Conservation (phyloP, 2,329 filamentous ascomycete species). For the Colletotrichum sp. region DNA sequence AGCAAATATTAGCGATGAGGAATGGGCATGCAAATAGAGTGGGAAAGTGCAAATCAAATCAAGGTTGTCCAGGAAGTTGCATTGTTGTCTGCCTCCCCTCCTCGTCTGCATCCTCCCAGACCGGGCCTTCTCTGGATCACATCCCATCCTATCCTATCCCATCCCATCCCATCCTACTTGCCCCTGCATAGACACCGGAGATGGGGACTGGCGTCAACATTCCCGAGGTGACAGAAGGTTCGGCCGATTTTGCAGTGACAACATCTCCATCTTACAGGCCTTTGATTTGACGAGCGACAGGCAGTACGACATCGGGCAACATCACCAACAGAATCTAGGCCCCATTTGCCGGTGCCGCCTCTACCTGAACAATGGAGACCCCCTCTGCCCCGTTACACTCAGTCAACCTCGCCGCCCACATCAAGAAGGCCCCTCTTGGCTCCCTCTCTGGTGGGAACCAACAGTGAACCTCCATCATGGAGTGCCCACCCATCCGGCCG, state of each 20-base stretch:
- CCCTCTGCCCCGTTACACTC: neutral
- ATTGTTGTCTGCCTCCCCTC: neutral
- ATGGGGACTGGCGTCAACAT: neutral
- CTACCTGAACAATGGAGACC: neutral
- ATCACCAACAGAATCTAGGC: neutral
- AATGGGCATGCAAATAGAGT: neutral
- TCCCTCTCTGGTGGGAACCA: neutral
- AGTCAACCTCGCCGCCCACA: neutral
- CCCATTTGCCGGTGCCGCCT: neutral
- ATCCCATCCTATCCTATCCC: neutral
- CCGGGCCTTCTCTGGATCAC: neutral
- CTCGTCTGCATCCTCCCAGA: neutral
- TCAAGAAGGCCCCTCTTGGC: neutral
- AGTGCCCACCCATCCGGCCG: neutral
- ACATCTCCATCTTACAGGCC: neutral
- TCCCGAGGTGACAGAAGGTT: neutral
- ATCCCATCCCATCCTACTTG: neutral
- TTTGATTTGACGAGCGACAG: neutral
- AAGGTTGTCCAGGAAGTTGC: neutral
- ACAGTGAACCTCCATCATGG: neutral
- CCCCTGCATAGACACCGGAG: neutral
- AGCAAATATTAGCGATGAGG: neutral
- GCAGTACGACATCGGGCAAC: neutral
- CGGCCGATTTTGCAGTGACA: neutral
- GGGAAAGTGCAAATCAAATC: neutral